phyloP scores from a whole-genome alignment of 345 rosid species.

The Corchorus capsularis region DNA sequence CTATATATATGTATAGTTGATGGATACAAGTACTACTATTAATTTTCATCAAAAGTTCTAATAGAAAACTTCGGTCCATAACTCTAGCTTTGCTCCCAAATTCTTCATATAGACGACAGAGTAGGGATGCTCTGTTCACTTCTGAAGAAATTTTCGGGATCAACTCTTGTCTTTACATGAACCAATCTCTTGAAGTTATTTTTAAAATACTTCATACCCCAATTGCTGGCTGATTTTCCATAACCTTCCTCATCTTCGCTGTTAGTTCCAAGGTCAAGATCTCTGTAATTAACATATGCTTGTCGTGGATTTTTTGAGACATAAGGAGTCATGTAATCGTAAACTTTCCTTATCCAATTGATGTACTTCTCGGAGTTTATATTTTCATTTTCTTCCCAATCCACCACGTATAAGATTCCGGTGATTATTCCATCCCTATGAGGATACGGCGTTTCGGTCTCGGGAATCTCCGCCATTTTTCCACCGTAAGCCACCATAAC shows the following conservation, averaged over 20 bases:
- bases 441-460: slow-evolving; percentile 49
- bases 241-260: slow-evolving; percentile 17
- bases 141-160: slow-evolving; percentile 54
- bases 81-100: no score
- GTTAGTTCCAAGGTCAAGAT: slow-evolving; percentile 59
- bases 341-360: slow-evolving; percentile 42
- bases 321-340: slow-evolving; percentile 48
- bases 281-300: slow-evolving; percentile 64
- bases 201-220: slow-evolving; percentile 53
- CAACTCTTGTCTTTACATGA: slow-evolving; percentile 47
- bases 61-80: no score
- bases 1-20: no score
- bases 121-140: slow-evolving; percentile 67
- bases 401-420: slow-evolving; percentile 40
- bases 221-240: no score
- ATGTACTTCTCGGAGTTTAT: background rate
- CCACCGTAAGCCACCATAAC: slow-evolving; percentile 72
- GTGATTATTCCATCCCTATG: slow-evolving; percentile 53
- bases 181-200: slow-evolving; percentile 52
- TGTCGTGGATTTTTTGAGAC: slow-evolving; percentile 40
- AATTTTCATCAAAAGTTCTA: no score
- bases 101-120: no score
- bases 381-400: slow-evolving; percentile 38
- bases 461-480: slow-evolving; percentile 54
- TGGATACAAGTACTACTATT: no score